Evolutionary conservation across 1,284 basidiomycete genomes (phyloP).

Genomic region (Chondrostereum purpureum): DNA sequence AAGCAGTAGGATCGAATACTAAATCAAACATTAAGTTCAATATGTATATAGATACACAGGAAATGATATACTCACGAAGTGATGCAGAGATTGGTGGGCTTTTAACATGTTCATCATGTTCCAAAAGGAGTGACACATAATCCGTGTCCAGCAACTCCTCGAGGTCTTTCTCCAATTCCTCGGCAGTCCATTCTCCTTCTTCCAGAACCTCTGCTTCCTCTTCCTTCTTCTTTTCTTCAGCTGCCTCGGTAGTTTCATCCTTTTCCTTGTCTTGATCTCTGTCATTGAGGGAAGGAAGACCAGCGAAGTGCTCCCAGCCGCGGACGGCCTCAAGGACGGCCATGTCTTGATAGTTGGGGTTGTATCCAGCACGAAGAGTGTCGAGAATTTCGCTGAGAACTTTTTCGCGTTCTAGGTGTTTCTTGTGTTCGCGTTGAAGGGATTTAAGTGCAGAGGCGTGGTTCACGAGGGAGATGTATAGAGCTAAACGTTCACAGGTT

Average conservation of each 20-base stretch:
- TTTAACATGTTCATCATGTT: constrained; percentile 63
- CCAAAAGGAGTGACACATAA: constrained; percentile 66
- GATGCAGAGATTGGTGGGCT: constrained; percentile 36
- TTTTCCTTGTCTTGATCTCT: constrained; percentile 36
- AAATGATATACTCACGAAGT: constrained; percentile 39
- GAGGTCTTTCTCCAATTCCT: constrained; percentile 54
- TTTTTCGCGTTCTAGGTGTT: constrained; percentile 69
- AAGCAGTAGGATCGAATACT: constrained; percentile 82
- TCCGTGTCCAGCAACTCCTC: constrained; percentile 66
- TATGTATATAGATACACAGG: neutral
- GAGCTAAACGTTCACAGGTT: constrained; percentile 47
- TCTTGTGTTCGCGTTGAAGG: constrained; percentile 65
- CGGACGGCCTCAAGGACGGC: constrained; percentile 94
- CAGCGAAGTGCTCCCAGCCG: constrained; percentile 83
- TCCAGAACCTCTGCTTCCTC: constrained; percentile 35
- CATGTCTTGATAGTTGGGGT: constrained; percentile 99
- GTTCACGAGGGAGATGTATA: constrained; percentile 71
- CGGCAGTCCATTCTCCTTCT: constrained; percentile 48
- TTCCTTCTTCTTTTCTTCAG: constrained; percentile 25
- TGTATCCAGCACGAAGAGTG: constrained; percentile 80
- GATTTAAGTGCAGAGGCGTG: constrained; percentile 76
- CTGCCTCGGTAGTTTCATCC: constrained; percentile 23
- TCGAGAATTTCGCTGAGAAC: constrained; percentile 82
- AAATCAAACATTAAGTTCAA: constrained; percentile 4
- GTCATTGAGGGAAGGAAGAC: constrained; percentile 63